Percentiles rank a stretch among this genome's conserved stretches.
phyloP scores from a whole-genome alignment of 768 basidiomycete species.

The Russula compacta region DNA sequence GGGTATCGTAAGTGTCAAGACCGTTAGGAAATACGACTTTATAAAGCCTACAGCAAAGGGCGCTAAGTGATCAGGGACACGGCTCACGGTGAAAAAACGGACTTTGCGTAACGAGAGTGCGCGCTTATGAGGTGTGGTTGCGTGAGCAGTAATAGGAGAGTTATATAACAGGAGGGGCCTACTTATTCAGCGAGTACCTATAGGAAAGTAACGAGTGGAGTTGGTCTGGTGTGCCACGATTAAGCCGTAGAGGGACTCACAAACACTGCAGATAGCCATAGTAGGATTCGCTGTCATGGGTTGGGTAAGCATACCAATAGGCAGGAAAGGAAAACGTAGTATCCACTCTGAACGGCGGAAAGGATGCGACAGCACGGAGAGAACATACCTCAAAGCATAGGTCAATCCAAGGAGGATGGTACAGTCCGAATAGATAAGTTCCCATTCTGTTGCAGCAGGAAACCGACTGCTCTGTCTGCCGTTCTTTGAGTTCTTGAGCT shows the following conservation, averaged over 20 bases:
- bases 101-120: slow-evolving; percentile 71
- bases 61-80: neutral
- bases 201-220: slow-evolving; percentile 7
- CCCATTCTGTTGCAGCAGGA: slow-evolving; percentile 62
- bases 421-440: slow-evolving; percentile 65
- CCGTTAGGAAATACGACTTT: slow-evolving; percentile 60
- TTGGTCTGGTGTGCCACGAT: neutral
- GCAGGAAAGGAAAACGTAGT: neutral
- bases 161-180: slow-evolving; percentile 15
- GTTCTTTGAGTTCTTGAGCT: slow-evolving; percentile 32
- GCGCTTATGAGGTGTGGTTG: slow-evolving; percentile 33
- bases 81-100: slow-evolving; percentile 11
- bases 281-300: slow-evolving; percentile 53
- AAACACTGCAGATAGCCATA: slow-evolving; percentile 74
- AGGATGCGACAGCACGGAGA: neutral
- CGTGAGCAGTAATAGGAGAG: neutral
- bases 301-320: neutral
- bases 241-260: slow-evolving; percentile 32
- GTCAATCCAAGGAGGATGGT: slow-evolving; percentile 63
- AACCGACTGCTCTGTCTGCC: slow-evolving; percentile 34
- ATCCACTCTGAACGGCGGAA: neutral
- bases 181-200: slow-evolving; percentile 49
- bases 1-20: slow-evolving; percentile 37
- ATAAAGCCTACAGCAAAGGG: slow-evolving; percentile 38
- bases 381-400: slow-evolving; percentile 52